A percentile compares a stretch with the other conserved stretches of the same genome.
Conservation (phyloP, 2,329 filamentous ascomycete species). For the Pseudogymnoascus sp. region DNA sequence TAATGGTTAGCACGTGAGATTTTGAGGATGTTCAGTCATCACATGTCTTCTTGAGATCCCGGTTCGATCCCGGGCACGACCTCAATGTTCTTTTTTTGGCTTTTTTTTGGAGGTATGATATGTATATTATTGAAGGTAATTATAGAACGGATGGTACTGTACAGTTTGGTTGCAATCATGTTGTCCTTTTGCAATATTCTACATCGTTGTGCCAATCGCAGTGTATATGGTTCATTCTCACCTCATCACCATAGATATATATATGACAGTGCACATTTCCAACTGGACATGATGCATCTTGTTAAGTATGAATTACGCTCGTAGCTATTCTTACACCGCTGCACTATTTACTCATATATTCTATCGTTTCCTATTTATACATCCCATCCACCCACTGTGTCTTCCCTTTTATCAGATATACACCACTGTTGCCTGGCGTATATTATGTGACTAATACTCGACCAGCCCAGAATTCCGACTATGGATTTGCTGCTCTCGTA, state of each 20-base stretch:
- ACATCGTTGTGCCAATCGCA: not conserved
- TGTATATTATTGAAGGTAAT: not conserved
- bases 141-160: not conserved
- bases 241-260: not conserved
- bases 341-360: not conserved
- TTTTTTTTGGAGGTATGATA: not conserved
- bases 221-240: not conserved
- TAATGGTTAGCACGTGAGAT: slow-evolving; percentile 9
- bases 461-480: not conserved
- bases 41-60: slow-evolving; percentile 7
- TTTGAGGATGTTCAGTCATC: slow-evolving; percentile 7
- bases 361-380: not conserved
- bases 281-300: not conserved
- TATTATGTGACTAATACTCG: not conserved
- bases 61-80: slow-evolving; percentile 7
- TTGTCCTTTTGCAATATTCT: not conserved
- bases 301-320: not conserved
- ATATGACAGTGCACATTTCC: not conserved
- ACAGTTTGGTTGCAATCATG: not conserved
- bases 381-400: not conserved
- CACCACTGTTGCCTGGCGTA: not conserved
- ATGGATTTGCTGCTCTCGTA: not conserved
- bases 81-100: not conserved
- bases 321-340: not conserved
- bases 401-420: not conserved